Evolutionary conservation across 257 asterid genomes (phyloP).

Genomic region (Voacanga thouarsii): DNA sequence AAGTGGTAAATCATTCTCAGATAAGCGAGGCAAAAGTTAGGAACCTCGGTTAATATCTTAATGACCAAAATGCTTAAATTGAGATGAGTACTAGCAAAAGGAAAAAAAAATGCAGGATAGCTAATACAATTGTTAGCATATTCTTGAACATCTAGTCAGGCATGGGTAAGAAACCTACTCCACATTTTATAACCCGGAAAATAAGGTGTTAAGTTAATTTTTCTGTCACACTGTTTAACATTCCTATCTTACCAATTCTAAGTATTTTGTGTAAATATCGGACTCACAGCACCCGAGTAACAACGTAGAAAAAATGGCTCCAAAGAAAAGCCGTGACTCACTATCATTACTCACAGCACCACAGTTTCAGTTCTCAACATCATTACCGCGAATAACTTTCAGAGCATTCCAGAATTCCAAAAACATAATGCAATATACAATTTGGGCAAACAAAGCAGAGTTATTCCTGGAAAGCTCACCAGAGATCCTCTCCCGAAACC

Average conservation of each 20-base stretch:
- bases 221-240: neutral
- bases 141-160: no score
- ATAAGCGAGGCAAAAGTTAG: neutral
- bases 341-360: no score
- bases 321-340: no score
- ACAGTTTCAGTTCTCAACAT: neutral
- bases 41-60: no score
- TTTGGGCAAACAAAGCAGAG: neutral
- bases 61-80: neutral
- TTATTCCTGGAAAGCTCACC: constrained; percentile 30
- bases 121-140: neutral
- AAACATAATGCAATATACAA: neutral
- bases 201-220: neutral
- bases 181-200: neutral
- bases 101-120: neutral
- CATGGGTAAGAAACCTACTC: no score
- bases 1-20: no score
- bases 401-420: neutral
- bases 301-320: neutral
- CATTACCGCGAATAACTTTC: no score
- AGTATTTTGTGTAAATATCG: neutral
- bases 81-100: neutral
- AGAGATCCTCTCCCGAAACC: constrained; percentile 39
- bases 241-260: neutral
- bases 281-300: neutral